These are phyloP conservation scores for Phytophthora uliginosa DNA, from an alignment of 352 stramenopile genomes.

Conservation along the genomic window DNA sequence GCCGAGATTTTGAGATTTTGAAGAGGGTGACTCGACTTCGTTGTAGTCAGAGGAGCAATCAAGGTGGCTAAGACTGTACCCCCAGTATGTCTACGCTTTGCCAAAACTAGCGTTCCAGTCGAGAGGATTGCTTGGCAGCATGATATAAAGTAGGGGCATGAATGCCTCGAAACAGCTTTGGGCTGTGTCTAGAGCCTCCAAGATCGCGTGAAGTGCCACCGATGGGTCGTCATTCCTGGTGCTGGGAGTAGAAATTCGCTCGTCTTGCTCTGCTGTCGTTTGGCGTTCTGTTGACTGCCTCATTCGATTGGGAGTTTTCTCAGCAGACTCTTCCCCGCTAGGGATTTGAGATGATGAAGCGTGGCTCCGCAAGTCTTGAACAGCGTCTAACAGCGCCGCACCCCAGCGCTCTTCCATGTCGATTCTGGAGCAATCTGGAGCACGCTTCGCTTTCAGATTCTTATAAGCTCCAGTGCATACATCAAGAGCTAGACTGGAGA, in stretches of 20 bases:
- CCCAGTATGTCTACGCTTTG: neutral
- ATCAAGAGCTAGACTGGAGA: constrained; percentile 20
- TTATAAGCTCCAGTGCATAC: constrained; percentile 17
- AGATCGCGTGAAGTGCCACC: constrained; percentile 7
- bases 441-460: constrained; percentile 7
- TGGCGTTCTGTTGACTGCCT: neutral
- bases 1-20: no score
- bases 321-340: neutral
- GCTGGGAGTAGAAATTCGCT: neutral
- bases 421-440: constrained; percentile 4
- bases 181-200: constrained; percentile 30
- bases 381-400: constrained; percentile 5
- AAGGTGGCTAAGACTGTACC: no score
- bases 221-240: neutral
- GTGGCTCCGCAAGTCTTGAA: constrained; percentile 1
- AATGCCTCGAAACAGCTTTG: constrained; percentile 48
- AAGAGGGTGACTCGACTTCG: no score
- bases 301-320: neutral
- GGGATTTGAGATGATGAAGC: neutral
- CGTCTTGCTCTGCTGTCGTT: neutral
- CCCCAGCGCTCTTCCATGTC: constrained; percentile 39
- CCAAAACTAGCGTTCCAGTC: neutral
- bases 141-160: constrained; percentile 39
- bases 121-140: constrained; percentile 20
- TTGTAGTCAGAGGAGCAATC: no score